phyloP scores from a whole-genome alignment of 108 stramenopile genomes.

The Fragilaria radians region DNA sequence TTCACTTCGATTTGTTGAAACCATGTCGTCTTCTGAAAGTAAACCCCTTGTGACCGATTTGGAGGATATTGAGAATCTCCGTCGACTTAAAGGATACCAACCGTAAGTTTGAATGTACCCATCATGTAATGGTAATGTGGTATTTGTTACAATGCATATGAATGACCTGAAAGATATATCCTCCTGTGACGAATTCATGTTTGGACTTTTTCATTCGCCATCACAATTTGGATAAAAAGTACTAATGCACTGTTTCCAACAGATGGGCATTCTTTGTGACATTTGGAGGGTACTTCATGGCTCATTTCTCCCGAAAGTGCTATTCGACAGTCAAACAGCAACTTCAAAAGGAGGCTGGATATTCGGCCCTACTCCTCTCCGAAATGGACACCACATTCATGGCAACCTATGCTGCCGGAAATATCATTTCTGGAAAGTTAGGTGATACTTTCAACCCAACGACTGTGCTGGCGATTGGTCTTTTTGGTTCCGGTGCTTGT shows the following conservation, averaged over 20 bases:
- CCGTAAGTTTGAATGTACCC: conserved; percentile 45
- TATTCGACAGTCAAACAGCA: conserved; percentile 94
- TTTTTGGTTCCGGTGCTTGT: conserved; percentile 86
- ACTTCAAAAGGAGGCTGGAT: conserved; percentile 69
- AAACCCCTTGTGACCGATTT: conserved; percentile 54
- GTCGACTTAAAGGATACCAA: conserved; percentile 78
- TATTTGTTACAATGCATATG: neutral
- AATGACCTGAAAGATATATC: no score
- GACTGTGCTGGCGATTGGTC: conserved; percentile 85
- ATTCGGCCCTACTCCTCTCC: conserved; percentile 60
- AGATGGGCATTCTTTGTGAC: conserved; percentile 92
- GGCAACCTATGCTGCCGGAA: conserved; percentile 91
- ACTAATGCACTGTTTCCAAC: conserved; percentile 3
- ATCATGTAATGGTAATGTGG: neutral
- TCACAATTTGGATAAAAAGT: no score
- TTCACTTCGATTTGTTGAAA: no score
- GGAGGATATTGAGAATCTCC: conserved; percentile 58
- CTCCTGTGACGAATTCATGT: no score
- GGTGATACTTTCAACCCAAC: conserved; percentile 92
- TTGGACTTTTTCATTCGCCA: no score
- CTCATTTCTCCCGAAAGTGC: conserved; percentile 92
- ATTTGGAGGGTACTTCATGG: conserved; percentile 93
- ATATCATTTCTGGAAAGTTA: conserved; percentile 89
- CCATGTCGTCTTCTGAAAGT: conserved; percentile 60
- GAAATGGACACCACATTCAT: conserved; percentile 96